Percentiles rank a stretch among this genome's conserved stretches.
These are phyloP conservation scores for Oryza meyeriana DNA, from an alignment of 176 grass and related monocot genomes.

Conservation along the genomic window DNA sequence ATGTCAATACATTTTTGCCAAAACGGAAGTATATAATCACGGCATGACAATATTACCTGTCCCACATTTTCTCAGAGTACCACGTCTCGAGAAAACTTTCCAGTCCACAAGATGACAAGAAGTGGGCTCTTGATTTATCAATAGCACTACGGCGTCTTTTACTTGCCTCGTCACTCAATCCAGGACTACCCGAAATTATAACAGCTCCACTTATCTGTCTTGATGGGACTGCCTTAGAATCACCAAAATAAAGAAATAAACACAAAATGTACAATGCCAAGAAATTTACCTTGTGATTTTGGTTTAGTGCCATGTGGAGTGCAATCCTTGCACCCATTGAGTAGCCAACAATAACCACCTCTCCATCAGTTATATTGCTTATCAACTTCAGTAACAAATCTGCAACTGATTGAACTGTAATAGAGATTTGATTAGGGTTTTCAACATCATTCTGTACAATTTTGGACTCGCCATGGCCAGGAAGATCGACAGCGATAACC, in stretches of 20 bases:
- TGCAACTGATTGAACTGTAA: conserved; percentile 62
- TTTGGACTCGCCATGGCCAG: conserved; percentile 74
- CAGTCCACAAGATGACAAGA: conserved; percentile 64
- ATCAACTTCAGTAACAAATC: conserved; percentile 70
- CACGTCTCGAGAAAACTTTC: conserved; percentile 73
- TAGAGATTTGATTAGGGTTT: conserved; percentile 30
- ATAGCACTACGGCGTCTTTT: conserved; percentile 51
- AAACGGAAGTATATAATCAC: background rate
- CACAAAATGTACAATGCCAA: conserved; percentile 6
- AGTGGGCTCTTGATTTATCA: conserved; percentile 78
- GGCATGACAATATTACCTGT: conserved; percentile 48
- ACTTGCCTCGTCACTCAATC: conserved; percentile 61
- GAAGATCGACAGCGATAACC: conserved; percentile 78
- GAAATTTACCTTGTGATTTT: conserved; percentile 65
- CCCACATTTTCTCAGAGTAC: conserved; percentile 80
- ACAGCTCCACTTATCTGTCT: conserved; percentile 78
- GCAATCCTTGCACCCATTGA: conserved; percentile 98
- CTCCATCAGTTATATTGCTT: conserved; percentile 54
- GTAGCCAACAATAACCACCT: conserved; percentile 75
- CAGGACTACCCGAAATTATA: conserved; percentile 89
- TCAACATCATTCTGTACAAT: conserved; percentile 36
- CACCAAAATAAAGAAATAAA: conserved; percentile 3
- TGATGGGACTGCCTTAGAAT: conserved; percentile 32
- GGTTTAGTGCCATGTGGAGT: conserved; percentile 75
- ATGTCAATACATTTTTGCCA: conserved; percentile 20